Percentiles rank a stretch among this genome's conserved stretches.
These are phyloP conservation scores for Gossypium trilobum DNA, from an alignment of 441 rosid species.

Conservation along the genomic window DNA sequence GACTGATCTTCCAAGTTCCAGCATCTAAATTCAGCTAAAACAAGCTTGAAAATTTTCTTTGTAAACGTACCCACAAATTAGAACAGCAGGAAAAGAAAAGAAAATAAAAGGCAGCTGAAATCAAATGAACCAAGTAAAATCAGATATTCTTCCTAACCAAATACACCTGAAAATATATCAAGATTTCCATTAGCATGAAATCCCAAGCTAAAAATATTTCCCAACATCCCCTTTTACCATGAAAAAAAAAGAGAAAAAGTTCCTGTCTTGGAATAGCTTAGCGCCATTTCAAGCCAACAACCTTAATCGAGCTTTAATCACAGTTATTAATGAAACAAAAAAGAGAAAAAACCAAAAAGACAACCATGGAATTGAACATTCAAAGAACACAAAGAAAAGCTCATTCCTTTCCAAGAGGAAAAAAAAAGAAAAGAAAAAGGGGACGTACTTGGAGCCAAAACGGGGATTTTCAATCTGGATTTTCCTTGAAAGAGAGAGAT, in stretches of 20 bases:
- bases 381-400: neutral
- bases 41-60: neutral
- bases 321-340: neutral
- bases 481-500: conserved; percentile 4
- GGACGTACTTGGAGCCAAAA: neutral
- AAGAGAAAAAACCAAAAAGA: neutral
- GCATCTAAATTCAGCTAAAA: neutral
- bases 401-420: neutral
- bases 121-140: neutral
- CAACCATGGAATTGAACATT: neutral
- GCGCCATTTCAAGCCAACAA: neutral
- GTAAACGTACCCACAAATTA: neutral
- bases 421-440: neutral
- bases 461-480: neutral
- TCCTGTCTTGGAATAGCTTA: neutral
- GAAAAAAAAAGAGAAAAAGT: neutral
- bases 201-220: neutral
- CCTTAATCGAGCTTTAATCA: neutral
- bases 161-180: conserved; percentile 5
- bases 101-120: neutral
- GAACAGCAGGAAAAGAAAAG: neutral
- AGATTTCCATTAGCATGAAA: neutral
- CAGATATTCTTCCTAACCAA: neutral
- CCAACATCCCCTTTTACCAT: neutral
- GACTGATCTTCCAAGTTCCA: neutral